These are phyloP conservation scores for Clathrospora elynae DNA, from an alignment of 2,329 filamentous ascomycete genomes.

Conservation along the genomic window DNA sequence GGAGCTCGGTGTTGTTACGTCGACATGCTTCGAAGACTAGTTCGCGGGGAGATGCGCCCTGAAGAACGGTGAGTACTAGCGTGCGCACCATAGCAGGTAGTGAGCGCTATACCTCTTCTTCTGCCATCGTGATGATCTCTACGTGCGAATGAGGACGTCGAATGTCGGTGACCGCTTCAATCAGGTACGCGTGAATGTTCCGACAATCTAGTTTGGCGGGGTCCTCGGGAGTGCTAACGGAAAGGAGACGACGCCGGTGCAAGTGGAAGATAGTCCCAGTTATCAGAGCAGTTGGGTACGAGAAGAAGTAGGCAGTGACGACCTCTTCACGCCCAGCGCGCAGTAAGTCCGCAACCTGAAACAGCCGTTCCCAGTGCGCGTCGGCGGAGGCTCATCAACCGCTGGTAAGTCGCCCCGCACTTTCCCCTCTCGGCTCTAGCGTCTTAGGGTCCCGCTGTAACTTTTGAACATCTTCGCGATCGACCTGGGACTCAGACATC, in stretches of 20 bases:
- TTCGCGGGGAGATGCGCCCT: constrained; percentile 87
- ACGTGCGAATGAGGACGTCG: constrained; percentile 5
- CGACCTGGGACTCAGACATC: constrained; percentile 1
- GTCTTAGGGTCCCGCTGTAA: constrained; percentile 31
- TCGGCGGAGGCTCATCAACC: constrained; percentile 18
- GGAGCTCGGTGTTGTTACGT: constrained; percentile 86
- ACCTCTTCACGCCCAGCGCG: constrained; percentile 13
- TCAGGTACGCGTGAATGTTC: constrained; percentile 14
- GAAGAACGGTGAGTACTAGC: constrained; percentile 18
- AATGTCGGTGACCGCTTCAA: constrained; percentile 1
- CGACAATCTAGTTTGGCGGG: constrained; percentile 14
- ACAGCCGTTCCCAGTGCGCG: constrained; percentile 22
- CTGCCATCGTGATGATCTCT: constrained; percentile 37
- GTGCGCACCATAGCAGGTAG: constrained; percentile 2
- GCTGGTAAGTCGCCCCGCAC: constrained; percentile 30
- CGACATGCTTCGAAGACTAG: constrained; percentile 90
- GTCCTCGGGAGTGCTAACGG: constrained; percentile 17
- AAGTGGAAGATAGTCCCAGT: background rate
- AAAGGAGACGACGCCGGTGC: constrained; percentile 4
- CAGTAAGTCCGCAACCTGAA: constrained; percentile 22
- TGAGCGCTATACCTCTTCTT: constrained; percentile 44
- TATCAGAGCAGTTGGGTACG: too few relatives aligned
- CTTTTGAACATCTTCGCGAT: constrained; percentile 26
- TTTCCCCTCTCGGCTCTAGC: constrained; percentile 30
- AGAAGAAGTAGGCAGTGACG: background rate